Conservation (phyloP, 2,329 filamentous ascomycete species). For the Tolypocladium inflatum region DNA sequence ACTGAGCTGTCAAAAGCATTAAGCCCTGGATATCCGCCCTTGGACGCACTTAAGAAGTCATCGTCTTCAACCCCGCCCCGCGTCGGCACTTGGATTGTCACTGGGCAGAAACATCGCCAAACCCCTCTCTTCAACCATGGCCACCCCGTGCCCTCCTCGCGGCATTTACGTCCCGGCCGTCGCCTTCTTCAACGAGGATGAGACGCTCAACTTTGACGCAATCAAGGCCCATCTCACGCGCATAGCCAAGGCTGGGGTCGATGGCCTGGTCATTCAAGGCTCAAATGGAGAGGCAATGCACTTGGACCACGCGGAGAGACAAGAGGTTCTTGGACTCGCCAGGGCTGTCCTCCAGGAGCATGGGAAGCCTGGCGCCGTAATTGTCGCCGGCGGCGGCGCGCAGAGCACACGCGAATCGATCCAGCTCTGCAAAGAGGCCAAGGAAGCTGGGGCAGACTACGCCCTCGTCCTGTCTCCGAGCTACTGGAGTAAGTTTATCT, state of each 20-base stretch:
- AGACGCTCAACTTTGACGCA: conserved; percentile 20
- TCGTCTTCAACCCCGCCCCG: not conserved
- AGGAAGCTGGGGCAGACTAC: conserved; percentile 62
- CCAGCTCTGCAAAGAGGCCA: conserved; percentile 59
- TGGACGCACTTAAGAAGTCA: not conserved
- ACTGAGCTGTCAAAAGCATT: not conserved
- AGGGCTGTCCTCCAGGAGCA: conserved; percentile 1
- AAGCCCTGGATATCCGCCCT: not conserved
- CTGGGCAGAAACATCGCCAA: not conserved
- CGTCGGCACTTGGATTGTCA: not conserved
- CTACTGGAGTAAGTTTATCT: conserved; percentile 48
- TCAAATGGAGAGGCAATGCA: conserved; percentile 81
- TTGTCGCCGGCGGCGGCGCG: conserved; percentile 69
- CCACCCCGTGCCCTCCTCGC: conserved; percentile 3
- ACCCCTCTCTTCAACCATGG: not conserved
- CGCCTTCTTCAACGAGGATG: conserved; percentile 24
- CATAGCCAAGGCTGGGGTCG: conserved; percentile 57
- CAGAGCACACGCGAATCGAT: conserved; percentile 70
- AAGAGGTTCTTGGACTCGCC: conserved; percentile 57
- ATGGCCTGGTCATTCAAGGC: conserved; percentile 69
- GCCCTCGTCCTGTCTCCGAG: conserved; percentile 68
- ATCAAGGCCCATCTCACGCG: conserved; percentile 24
- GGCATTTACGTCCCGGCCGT: conserved; percentile 29
- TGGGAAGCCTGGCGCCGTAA: conserved; percentile 8
- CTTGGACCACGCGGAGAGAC: conserved; percentile 61